phyloP scores from a whole-genome alignment of 768 basidiomycete species.

The Cubamyces lactineus region DNA sequence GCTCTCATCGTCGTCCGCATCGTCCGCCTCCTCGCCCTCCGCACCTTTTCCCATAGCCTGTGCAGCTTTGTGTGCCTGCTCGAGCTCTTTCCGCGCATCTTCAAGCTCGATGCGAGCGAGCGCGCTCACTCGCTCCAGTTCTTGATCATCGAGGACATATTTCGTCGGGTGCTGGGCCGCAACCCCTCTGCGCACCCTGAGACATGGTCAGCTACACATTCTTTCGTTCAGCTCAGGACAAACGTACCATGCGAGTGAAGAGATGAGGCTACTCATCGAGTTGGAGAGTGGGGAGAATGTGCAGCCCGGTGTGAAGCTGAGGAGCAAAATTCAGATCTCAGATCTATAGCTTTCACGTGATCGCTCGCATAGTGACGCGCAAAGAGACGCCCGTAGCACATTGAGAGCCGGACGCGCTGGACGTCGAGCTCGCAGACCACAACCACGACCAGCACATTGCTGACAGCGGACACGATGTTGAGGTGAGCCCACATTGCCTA shows the following conservation, averaged over 20 bases:
- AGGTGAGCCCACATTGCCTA: not conserved
- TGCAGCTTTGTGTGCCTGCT: constrained; percentile 78
- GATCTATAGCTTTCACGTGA: constrained; percentile 39
- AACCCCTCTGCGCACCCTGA: constrained; percentile 80
- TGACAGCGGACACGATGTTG: constrained; percentile 35
- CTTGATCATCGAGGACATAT: constrained; percentile 89
- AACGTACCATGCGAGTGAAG: constrained; percentile 61
- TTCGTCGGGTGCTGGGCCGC: constrained; percentile 75
- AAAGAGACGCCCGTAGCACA: constrained; percentile 14
- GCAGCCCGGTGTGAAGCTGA: constrained; percentile 21
- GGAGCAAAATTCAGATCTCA: constrained; percentile 15
- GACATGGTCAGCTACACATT: not conserved
- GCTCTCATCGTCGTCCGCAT: constrained; percentile 50
- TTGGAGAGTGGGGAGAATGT: constrained; percentile 48
- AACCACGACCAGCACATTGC: constrained; percentile 62
- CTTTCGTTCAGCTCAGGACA: not conserved
- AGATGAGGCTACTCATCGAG: constrained; percentile 75
- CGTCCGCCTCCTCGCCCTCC: constrained; percentile 68
- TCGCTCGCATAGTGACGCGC: constrained; percentile 64
- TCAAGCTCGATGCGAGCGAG: constrained; percentile 88
- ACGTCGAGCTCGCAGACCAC: constrained; percentile 34
- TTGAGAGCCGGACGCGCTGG: constrained; percentile 8
- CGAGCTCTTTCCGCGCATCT: constrained; percentile 84
- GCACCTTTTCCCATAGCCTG: constrained; percentile 69
- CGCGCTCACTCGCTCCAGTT: constrained; percentile 86